A percentile compares a stretch with the other conserved stretches of the same genome.
phyloP scores from a whole-genome alignment of 306 rosid species.

The Prunus armeniaca region DNA sequence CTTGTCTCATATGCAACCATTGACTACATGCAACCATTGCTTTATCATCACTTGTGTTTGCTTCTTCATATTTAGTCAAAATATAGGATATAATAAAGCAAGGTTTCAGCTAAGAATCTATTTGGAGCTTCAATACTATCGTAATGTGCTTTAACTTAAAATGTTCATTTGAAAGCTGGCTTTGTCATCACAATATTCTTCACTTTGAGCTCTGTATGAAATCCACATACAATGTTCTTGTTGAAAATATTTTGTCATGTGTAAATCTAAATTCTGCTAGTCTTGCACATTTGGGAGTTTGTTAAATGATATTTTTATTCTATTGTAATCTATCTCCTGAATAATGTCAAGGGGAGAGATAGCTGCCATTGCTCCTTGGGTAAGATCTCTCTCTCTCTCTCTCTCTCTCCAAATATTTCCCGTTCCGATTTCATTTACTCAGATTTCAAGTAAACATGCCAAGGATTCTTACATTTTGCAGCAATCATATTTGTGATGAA shows the following conservation, averaged over 20 bases:
- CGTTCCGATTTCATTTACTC: not conserved
- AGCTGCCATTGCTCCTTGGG: not conserved
- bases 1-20: too few species aligned
- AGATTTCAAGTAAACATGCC: not conserved
- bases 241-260: too few species aligned
- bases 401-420: not conserved
- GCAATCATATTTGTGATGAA: slow-evolving; percentile 15
- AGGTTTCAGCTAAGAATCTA: not conserved
- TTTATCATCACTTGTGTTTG: not conserved
- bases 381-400: not conserved
- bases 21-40: too few species aligned
- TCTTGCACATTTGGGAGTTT: not conserved
- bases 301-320: not conserved
- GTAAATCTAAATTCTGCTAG: not conserved
- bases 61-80: not conserved
- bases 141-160: not conserved
- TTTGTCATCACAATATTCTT: not conserved
- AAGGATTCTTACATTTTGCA: slow-evolving; percentile 17
- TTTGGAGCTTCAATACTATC: not conserved
- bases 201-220: not conserved
- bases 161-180: not conserved
- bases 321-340: not conserved
- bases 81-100: not conserved
- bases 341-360: not conserved
- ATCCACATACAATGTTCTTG: not conserved